A percentile compares a stretch with the other conserved stretches of the same genome.
Evolutionary conservation across 164 flowering plant genomes (phyloP).

Genomic region (Liquidambar formosana): DNA sequence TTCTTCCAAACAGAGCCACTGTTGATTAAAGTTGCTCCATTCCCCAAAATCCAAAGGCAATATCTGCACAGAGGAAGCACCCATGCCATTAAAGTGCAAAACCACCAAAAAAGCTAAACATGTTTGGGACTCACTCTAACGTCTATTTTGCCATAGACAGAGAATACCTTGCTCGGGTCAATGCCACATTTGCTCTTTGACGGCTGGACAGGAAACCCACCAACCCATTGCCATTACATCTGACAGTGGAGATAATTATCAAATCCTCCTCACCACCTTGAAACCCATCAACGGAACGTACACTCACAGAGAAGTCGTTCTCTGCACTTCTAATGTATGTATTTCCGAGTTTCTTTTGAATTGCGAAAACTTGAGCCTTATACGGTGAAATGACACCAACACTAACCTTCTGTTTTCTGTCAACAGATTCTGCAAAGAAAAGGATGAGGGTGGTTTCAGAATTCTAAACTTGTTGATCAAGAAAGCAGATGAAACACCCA

Average conservation of each 20-base stretch:
- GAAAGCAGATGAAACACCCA: neutral
- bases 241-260: slow-evolving; percentile 45
- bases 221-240: slow-evolving; percentile 32
- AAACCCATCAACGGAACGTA: slow-evolving; percentile 45
- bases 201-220: slow-evolving; percentile 43
- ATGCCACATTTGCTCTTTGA: slow-evolving; percentile 41
- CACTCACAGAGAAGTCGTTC: slow-evolving; percentile 26
- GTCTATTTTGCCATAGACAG: neutral
- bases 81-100: too few relatives aligned
- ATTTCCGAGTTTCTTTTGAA: slow-evolving; percentile 28
- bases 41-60: slow-evolving; percentile 46
- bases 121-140: neutral
- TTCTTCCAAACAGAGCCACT: slow-evolving; percentile 34
- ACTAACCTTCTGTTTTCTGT: slow-evolving; percentile 22
- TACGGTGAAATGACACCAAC: slow-evolving; percentile 52
- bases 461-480: neutral
- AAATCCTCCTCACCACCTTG: slow-evolving; percentile 54
- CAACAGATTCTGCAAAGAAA: slow-evolving; percentile 15
- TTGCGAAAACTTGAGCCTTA: slow-evolving; percentile 39
- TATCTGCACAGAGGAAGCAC: slow-evolving; percentile 16
- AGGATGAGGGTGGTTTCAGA: too few relatives aligned
- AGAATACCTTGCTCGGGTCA: slow-evolving; percentile 43
- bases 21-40: slow-evolving; percentile 20
- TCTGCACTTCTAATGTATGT: neutral
- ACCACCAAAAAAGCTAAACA: neutral